Evolutionary conservation across 2,329 filamentous ascomycete genomes (phyloP), one percentile per base, ranked within the genome.

Genomic region (Periconia digitata): DNA sequence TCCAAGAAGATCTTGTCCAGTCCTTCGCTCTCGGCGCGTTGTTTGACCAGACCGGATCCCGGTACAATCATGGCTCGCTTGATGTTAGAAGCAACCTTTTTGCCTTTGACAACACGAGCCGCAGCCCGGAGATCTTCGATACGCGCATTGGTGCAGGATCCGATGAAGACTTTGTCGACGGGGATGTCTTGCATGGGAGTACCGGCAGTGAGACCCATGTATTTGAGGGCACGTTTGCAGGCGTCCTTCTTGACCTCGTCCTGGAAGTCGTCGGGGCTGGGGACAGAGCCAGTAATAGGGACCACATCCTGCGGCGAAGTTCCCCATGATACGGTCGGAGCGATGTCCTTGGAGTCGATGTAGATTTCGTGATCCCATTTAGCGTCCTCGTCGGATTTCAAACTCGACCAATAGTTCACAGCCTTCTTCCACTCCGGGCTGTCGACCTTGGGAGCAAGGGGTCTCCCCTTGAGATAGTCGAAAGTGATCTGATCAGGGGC

Each of bases 161-260:
- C 94, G 62, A 97, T 96, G 71, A 97, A 99, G 58, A 97, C 85
- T 79, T 97, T 97, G 81, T 99, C 94, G 45, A 97, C 76, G 22
- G 79, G 74, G 57, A 99, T 86, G n/a, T 97, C 91, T 70, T 96
- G 84, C 86, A 99, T 94, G 8, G 83, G 87, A 0, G 89, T 95
- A 47, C 91, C 91, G 20, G 92, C 79, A 6, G 81, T 87, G 45
- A 99, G 80, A 29, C 94, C 94, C 94, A 99, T 99, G 75, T 99
- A 99, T 71, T 96, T 86, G 21, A 99, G 80, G 72, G 92, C 90
- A 47, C 91, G 84, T 55, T 84, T 83, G 66, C 89, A 92, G 46
- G 88, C 83, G 17, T 81, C 78, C 79, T 92, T 94, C 80, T 92
- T 95, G 62, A 82, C 78, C 62, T 91, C 85, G 52, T 86, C 86